Base-by-base conservation (phyloP, 2,329 filamentous ascomycete genomes). In the Exophiala sp. region DNA sequence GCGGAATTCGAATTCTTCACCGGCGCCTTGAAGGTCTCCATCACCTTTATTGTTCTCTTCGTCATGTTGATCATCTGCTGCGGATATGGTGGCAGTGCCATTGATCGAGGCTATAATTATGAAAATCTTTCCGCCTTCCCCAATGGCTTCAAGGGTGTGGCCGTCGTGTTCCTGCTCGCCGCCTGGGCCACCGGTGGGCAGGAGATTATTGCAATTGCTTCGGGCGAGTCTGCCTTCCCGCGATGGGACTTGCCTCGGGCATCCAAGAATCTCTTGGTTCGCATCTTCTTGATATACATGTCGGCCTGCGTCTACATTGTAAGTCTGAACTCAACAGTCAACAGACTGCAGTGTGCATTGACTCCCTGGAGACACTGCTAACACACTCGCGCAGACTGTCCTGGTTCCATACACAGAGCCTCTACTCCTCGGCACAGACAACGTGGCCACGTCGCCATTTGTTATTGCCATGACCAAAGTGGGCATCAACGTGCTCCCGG, bases 401-500 rank as follows among this genome's bases (percentile, higher is more conserved):
- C 69, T 77, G 5, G 76, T 83, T n/a, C 72, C 77, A 6, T 77
- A 72, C 50, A 72, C 79, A 34, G 74, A 81, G 69, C 54, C 66
- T 0, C 65, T 68, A 29, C 70, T 83, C 3, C 70, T 81, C 16
- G 65, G 65, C n/a, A 60, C 59, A 9, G 57, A 52, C 16, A 58
- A 60, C 5, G 55, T 62, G 2, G 58, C 63, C 2, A 85, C 88
- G 1, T 95, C 88, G 2, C 91, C 90, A 1, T 96, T 96, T 66
- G 90, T 96, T 61, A 93, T 96, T 62, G 88, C 89, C 56, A 95
- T 95, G 61, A 74, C 85, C 58, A 84, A 88, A 55, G 88, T 89
- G 1, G 84, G 87, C 8, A 93, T 96, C 61, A 72, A 80, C 37
- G 83, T 84, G 2, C 77, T 95, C 2, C 88, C 88, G 1, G 89